Evolutionary conservation across 257 asterid species (phyloP), one percentile per base, ranked within the genome.

Genomic region (Nicotiana noctiflora): DNA sequence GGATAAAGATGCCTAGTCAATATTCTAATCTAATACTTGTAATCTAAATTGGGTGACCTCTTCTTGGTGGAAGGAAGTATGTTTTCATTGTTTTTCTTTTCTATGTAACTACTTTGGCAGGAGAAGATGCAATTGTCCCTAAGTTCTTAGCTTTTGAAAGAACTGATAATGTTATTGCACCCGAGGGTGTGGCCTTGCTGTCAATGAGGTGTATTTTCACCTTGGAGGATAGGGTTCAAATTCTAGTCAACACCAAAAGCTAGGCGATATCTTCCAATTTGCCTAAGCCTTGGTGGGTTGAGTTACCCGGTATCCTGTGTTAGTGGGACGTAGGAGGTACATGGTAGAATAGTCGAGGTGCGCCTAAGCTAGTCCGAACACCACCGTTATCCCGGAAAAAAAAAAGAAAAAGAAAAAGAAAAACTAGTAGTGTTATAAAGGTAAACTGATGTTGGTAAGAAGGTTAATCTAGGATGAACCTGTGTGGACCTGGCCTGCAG

Each of bases 21-120:
- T 46, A 72, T 40, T 46, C 1, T 49, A 23, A 49, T 56, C 51
- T 49, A 46, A 72, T 40, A 72, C 40, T 23, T 46, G 13, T 49
- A 21, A 49, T 56, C 51, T 49, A 46, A 72, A 49, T 72, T 46
- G 25, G 40, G 78, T 49, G 15, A 9, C 44, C 61, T 14, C 40
- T 72, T 72, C 34, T 29, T 10, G 25, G 60, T 14, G 64, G 61
- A 72, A 72, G 29, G 29, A 27, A 49, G 21, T 72, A 23, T 23
- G 19, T 21, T 72, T 70, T 23, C 23, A 21, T 46, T 72, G 77
- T 14, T 72, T 72, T 49, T 23, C 61, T 72, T 44, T 72, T 46
- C 61, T 7, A 25, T 49, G 78, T 72, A 44, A 56, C 44, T 70
- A 72, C 78, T 72, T 72, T 72, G 78, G 25, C 60, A 14, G 61